phyloP scores from a whole-genome alignment of 495 filamentous ascomycete species.

The Xylaria scruposa region DNA sequence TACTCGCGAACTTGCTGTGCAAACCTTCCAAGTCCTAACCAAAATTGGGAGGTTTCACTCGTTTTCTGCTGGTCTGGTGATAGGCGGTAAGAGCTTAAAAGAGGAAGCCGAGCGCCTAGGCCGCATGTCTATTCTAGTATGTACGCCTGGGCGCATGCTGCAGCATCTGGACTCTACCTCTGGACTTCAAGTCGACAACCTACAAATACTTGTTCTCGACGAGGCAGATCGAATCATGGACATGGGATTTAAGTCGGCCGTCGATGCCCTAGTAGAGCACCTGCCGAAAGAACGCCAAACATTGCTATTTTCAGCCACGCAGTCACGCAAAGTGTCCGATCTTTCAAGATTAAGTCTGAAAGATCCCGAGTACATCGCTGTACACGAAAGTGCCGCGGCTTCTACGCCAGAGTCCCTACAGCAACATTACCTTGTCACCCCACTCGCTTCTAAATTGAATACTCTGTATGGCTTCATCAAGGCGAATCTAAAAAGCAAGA shows the following conservation, averaged over 20 bases:
- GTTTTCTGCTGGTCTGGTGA: conserved; percentile 92
- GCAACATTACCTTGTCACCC: conserved; percentile 88
- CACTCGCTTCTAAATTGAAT: conserved; percentile 85
- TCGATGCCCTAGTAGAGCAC: conserved; percentile 94
- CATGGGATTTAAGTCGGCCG: conserved; percentile 91
- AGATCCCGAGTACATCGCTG: conserved; percentile 93
- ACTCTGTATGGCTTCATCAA: conserved; percentile 91
- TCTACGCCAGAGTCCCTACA: conserved; percentile 85
- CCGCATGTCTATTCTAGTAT: conserved; percentile 97
- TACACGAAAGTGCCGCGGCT: conserved; percentile 80
- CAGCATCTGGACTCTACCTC: conserved; percentile 97
- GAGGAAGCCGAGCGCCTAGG: conserved; percentile 87
- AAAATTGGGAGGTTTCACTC: conserved; percentile 89
- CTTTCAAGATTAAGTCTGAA: conserved; percentile 84
- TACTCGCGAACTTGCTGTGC: conserved; percentile 92
- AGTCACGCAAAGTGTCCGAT: conserved; percentile 93
- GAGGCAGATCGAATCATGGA: conserved; percentile 98
- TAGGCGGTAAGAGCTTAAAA: conserved; percentile 89
- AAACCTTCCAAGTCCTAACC: conserved; percentile 94
- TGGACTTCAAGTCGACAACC: conserved; percentile 83
- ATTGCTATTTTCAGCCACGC: conserved; percentile 93
- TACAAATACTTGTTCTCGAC: conserved; percentile 93
- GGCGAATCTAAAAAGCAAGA: conserved; percentile 86
- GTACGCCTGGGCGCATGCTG: conserved; percentile 92
- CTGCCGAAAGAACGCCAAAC: conserved; percentile 88